Evolutionary conservation across 2,329 filamentous ascomycete genomes (phyloP).

Genomic region (Fusarium foetens): DNA sequence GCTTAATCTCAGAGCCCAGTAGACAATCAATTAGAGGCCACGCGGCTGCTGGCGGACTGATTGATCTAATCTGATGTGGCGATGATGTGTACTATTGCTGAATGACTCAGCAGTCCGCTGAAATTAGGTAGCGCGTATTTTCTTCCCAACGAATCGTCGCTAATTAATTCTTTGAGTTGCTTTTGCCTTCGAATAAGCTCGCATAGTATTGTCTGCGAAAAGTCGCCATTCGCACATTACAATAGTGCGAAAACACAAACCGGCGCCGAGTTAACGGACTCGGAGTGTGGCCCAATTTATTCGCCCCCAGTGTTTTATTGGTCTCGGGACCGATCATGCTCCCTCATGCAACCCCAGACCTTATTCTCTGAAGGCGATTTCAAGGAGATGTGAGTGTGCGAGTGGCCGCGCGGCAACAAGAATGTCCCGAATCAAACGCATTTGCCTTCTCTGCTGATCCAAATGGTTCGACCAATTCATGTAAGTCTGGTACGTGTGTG

Average conservation of each 20-base stretch:
- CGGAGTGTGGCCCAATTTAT: slow-evolving; percentile 2
- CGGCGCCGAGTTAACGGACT: slow-evolving; percentile 15
- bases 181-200: slow-evolving; percentile 10
- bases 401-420: slow-evolving; percentile 41
- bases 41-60: slow-evolving; percentile 32
- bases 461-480: slow-evolving; percentile 39
- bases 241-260: slow-evolving; percentile 4
- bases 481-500: slow-evolving; percentile 36
- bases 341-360: slow-evolving; percentile 6
- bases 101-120: slow-evolving; percentile 34
- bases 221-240: slow-evolving; percentile 9
- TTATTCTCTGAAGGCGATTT: slow-evolving; percentile 11
- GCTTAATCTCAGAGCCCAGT: background rate
- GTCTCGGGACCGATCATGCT: slow-evolving; percentile 36
- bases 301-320: slow-evolving; percentile 29
- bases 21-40: slow-evolving; percentile 9
- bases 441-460: slow-evolving; percentile 24
- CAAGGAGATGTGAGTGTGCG: background rate
- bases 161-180: slow-evolving; percentile 2
- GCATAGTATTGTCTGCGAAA: slow-evolving; percentile 2
- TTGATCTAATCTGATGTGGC: slow-evolving; percentile 34
- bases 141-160: background rate
- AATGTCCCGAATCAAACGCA: slow-evolving; percentile 8
- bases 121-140: background rate
- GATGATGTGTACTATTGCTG: slow-evolving; percentile 2